Evolutionary conservation across 768 basidiomycete genomes (phyloP).

Genomic region (Lentinula aciculospora): DNA sequence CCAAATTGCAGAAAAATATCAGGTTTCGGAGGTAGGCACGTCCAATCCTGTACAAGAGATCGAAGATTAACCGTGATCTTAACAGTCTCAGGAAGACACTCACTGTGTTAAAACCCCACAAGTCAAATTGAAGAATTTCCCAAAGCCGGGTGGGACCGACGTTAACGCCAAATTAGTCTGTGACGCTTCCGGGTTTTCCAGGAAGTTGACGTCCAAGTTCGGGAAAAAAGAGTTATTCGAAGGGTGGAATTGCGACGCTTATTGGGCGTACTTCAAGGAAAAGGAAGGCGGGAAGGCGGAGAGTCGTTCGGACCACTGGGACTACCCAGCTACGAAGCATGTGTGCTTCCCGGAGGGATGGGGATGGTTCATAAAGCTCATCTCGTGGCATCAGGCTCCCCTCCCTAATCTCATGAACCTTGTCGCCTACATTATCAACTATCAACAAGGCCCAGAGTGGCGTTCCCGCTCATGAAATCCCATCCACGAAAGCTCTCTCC

Average conservation of each 20-base stretch:
- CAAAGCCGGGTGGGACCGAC: background rate
- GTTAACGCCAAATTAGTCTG: constrained; percentile 7
- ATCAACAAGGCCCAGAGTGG: constrained; percentile 9
- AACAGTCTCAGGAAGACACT: constrained; percentile 4
- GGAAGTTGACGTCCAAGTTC: background rate
- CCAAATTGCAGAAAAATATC: background rate
- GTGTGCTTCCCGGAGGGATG: constrained; percentile 14
- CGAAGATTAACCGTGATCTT: background rate
- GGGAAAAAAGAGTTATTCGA: constrained; percentile 8
- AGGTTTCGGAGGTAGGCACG: constrained; percentile 5
- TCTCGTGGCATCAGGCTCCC: constrained; percentile 11
- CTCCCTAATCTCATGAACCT: constrained; percentile 11
- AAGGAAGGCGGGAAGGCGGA: constrained; percentile 4
- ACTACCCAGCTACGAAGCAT: constrained; percentile 7
- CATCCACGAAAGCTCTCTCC: constrained; percentile 6
- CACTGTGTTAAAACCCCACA: background rate
- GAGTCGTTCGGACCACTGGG: background rate
- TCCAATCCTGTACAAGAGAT: background rate
- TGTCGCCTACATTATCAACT: constrained; percentile 8
- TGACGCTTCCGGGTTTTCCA: constrained; percentile 7
- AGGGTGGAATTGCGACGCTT: constrained; percentile 10
- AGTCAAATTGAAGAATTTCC: background rate
- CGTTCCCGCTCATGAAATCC: constrained; percentile 6
- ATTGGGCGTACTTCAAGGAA: constrained; percentile 9
- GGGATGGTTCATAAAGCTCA: constrained; percentile 11